A percentile compares a stretch with the other conserved stretches of the same genome.
phyloP scores from a whole-genome alignment of 2,329 filamentous ascomycete genomes.

The Penicillium sp. region DNA sequence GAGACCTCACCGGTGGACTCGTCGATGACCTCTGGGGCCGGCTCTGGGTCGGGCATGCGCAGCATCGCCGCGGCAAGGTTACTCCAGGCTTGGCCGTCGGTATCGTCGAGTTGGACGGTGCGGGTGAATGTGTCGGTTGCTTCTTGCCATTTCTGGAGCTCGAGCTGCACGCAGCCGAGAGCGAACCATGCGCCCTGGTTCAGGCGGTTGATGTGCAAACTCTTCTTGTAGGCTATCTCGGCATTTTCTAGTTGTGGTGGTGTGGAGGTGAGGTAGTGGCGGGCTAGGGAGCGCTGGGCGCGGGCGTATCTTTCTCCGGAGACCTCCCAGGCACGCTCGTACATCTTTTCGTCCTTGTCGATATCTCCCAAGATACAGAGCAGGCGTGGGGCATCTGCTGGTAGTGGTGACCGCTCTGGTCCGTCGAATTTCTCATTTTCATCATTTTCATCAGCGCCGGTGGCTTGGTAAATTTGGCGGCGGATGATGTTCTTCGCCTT shows the following conservation, averaged over 20 bases:
- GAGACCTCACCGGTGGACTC: constrained; percentile 23
- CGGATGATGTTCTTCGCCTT: constrained; percentile 76
- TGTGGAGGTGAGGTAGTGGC: constrained; percentile 67
- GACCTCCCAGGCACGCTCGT: constrained; percentile 82
- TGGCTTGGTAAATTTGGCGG: constrained; percentile 72
- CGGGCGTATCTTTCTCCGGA: constrained; percentile 78
- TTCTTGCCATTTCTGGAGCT: constrained; percentile 70
- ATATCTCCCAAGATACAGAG: constrained; percentile 94
- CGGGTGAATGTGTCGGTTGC: constrained; percentile 81
- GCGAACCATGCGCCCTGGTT: constrained; percentile 86
- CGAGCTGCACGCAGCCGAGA: constrained; percentile 81
- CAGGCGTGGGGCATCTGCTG: constrained; percentile 78
- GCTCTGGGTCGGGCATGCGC: constrained; percentile 41
- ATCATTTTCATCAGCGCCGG: constrained; percentile 45
- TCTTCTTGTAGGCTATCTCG: constrained; percentile 72
- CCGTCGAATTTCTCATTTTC: constrained; percentile 62
- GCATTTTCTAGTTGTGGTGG: constrained; percentile 63
- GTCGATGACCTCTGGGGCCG: constrained; percentile 26
- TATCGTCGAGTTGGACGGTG: constrained; percentile 79
- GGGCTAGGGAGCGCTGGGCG: constrained; percentile 82
- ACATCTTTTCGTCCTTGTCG: constrained; percentile 69
- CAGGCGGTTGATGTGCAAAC: constrained; percentile 74
- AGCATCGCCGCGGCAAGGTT: constrained; percentile 86
- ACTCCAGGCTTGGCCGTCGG: constrained; percentile 89
- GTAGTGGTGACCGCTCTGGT: constrained; percentile 65